Conservation (phyloP, 108 stramenopile species). For the Fistulifera pelliculosa region DNA sequence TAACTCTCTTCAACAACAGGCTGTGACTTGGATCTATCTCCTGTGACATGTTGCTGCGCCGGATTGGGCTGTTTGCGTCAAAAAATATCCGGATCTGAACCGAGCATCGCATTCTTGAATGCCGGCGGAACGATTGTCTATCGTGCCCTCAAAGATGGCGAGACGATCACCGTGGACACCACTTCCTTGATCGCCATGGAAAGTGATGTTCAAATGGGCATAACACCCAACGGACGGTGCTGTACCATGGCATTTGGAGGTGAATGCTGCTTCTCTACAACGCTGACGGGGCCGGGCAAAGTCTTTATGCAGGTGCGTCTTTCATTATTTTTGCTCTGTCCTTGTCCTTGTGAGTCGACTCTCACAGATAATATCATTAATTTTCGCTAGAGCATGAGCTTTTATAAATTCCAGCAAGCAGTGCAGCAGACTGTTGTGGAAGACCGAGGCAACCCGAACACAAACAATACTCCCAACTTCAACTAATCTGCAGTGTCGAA, state of each 20-base stretch:
- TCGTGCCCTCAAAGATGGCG: conserved; percentile 31
- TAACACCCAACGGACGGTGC: conserved; percentile 46
- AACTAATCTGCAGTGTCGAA: too few species aligned
- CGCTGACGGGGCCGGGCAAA: conserved; percentile 72
- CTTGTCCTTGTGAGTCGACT: too few species aligned
- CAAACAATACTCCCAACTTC: conserved; percentile 1
- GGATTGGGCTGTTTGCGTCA: conserved; percentile 41
- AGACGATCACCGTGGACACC: conserved; percentile 57
- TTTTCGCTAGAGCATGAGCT: conserved; percentile 15
- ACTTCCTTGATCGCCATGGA: conserved; percentile 65
- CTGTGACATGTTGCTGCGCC: conserved; percentile 37
- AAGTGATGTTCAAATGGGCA: conserved; percentile 45
- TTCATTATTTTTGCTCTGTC: too few species aligned
- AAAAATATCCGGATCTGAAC: conserved; percentile 28
- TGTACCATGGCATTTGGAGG: conserved; percentile 77
- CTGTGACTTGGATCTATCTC: conserved; percentile 21
- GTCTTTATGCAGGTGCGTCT: conserved; percentile 64
- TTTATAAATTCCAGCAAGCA: conserved; percentile 19
- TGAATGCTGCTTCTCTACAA: conserved; percentile 80
- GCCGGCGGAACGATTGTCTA: conserved; percentile 56
- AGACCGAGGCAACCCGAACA: conserved; percentile 6
- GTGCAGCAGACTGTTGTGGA: conserved; percentile 18
- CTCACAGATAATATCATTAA: conserved; percentile 13
- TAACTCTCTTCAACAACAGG: conserved; percentile 5
- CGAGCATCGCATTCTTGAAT: conserved; percentile 43